Base-by-base conservation (phyloP, 768 basidiomycete species). In the Panus rudis region DNA sequence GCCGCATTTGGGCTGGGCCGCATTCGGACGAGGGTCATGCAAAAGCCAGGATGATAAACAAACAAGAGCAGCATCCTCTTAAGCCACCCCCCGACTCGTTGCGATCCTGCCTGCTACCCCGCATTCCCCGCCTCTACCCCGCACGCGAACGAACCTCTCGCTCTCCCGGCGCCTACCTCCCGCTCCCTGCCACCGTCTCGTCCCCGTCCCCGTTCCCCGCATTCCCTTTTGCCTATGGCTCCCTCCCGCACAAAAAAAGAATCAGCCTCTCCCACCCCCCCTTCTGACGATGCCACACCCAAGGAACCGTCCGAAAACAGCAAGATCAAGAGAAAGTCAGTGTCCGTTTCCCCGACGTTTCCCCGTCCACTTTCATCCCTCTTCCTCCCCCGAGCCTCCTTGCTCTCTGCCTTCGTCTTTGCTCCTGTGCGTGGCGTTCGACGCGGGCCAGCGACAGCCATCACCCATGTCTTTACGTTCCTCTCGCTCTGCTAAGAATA, bases 301-400 rank as follows among this genome's bases (percentile, higher is more conserved):
- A 75, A 75, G 68, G 75, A 76, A 62, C 56, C 64, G 61, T 60
- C 76, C 75, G 79, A 82, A 73, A 81, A 75, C 65, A 77, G 72
- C 69, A 84, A 79, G 69, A 73, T 71, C 67, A 85, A 84, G 71
- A 75, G 82, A 78, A 86, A 85, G 83, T 85, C 67, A 64, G 83
- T 77, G 46, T 42, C 47, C 56, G 59, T 68, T 70, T 17, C 63
- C 58, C 71, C 73, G 78, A 76, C 43, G 52, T 75, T 80, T 76
- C 69, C 67, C 78, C 79, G 76, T 57, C 30, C 53, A 57, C 62
- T 51, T 56, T 55, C 47, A 42, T 37, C 62, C 61, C 59, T 64
- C 64, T 63, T 60, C 68, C n/a, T n/a, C n/a, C n/a, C n/a, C n/a
- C n/a, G n/a, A n/a, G 65, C 65, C 64, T 63, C 64, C 60, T 69